Evolutionary conservation across 345 rosid genomes (phyloP), one percentile per base, ranked within the genome.

Genomic region (Eucalyptus leucophloia): DNA sequence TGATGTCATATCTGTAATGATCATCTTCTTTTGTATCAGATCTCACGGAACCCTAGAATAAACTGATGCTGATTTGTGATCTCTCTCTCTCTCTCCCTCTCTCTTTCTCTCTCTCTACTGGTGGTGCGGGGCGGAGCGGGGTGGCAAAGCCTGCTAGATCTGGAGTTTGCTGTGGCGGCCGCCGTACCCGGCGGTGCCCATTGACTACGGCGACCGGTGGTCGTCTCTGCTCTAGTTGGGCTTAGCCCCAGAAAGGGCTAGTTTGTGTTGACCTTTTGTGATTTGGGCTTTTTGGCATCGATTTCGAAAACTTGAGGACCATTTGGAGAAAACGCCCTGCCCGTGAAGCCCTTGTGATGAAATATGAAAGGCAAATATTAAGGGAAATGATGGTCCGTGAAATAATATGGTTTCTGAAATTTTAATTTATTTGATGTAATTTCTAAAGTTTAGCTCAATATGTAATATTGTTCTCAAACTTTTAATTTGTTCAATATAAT

Each of bases 391-490:
- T 56, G 30, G 13, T 56, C 6, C 1, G 6, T 23, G 6, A 26
- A 4, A 23, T 56, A 8, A 56, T 56, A 5, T 24, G 6, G 7
- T 56, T 56, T 23, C 0, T 56, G 30, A 56, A 2, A 4, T 56
- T 24, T 56, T 56, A 56, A 56, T 56, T 10, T 56, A 11, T 56
- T 56, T 24, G 30, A 56, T 4, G 13, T 56, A 4, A 10, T 53
- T 21, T 26, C 2, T 56, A 56, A 56, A 56, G 6, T 56, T 56
- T 56, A 56, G 12, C 3, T 56, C 13, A 5, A 24, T 24, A 11
- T 56, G 30, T 3, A 24, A 56, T 4, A 13, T 56, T 10, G 3
- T 24, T 6, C 0, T 56, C 2, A 11, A 56, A 56, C 0, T 56
- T 56, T 56, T 10, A 56, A 10, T 56, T 24, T 56, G 6, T 24